These are phyloP conservation scores for Anthracocystis panici-leucophaei DNA, from an alignment of 1,284 basidiomycete genomes.

Conservation along the genomic window DNA sequence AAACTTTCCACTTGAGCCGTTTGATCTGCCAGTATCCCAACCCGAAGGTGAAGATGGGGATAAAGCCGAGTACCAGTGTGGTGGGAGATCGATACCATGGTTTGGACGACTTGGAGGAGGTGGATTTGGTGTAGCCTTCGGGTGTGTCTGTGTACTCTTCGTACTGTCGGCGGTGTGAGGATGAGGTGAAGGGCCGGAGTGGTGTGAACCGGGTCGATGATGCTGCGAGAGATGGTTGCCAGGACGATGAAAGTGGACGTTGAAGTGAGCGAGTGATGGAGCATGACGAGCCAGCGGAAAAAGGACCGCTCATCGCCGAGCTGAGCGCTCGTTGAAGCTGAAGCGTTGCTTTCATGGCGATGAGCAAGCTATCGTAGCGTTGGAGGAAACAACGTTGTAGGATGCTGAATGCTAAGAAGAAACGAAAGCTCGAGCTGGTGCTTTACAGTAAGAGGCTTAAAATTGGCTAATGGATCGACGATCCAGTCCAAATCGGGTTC, in stretches of 20 bases:
- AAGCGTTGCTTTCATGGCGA: constrained; percentile 19
- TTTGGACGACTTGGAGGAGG: constrained; percentile 12
- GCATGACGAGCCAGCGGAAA: constrained; percentile 19
- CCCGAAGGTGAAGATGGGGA: constrained; percentile 90
- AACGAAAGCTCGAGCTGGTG: background rate
- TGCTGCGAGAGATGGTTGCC: background rate
- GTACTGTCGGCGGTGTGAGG: constrained; percentile 3
- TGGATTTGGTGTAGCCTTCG: constrained; percentile 29
- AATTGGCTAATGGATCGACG: too few relatives aligned
- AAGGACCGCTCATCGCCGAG: background rate
- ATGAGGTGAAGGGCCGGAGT: constrained; percentile 10
- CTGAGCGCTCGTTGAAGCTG: constrained; percentile 17
- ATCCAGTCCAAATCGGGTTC: too few relatives aligned
- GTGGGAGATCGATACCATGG: constrained; percentile 65
- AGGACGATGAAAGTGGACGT: background rate
- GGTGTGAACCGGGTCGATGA: background rate
- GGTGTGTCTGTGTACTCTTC: constrained; percentile 33
- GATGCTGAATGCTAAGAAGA: constrained; percentile 4
- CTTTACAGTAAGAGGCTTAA: too few relatives aligned
- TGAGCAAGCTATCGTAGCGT: background rate
- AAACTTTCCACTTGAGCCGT: constrained; percentile 93
- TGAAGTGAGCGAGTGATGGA: background rate
- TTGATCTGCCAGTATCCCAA: constrained; percentile 92
- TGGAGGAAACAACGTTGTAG: background rate
- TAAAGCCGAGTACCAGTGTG: constrained; percentile 79